Percentiles rank a stretch among this genome's conserved stretches.
Conservation (phyloP, 306 rosid species). For the Quercus robur region DNA sequence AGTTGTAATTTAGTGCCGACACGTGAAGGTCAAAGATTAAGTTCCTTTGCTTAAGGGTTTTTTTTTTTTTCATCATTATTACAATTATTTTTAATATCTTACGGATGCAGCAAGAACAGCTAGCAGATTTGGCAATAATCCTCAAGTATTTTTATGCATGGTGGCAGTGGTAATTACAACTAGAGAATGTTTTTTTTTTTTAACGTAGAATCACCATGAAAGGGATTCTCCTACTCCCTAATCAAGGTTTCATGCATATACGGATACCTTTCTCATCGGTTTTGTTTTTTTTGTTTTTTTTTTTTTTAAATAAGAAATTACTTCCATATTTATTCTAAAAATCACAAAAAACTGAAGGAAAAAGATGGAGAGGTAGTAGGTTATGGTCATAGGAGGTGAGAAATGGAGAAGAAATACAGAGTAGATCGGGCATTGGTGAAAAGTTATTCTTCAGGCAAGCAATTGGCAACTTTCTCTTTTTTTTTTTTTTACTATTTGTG, state of each 20-base stretch:
- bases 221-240: no score
- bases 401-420: neutral
- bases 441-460: neutral
- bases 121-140: neutral
- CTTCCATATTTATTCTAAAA: no score
- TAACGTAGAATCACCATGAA: neutral
- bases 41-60: neutral
- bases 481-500: no score
- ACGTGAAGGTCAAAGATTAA: neutral
- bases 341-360: neutral
- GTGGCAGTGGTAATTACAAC: no score
- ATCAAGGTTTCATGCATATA: no score
- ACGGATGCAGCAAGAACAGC: neutral
- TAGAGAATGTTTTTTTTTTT: neutral
- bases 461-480: neutral
- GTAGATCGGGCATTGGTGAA: neutral
- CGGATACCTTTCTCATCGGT: no score
- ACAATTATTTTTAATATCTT: neutral
- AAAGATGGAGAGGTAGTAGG: neutral
- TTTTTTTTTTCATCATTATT: neutral
- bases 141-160: neutral
- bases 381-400: neutral
- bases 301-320: no score
- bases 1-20: neutral
- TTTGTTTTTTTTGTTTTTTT: no score